Evolutionary conservation across 352 stramenopile genomes (phyloP).

Genomic region (Phytopythium delawarense): DNA sequence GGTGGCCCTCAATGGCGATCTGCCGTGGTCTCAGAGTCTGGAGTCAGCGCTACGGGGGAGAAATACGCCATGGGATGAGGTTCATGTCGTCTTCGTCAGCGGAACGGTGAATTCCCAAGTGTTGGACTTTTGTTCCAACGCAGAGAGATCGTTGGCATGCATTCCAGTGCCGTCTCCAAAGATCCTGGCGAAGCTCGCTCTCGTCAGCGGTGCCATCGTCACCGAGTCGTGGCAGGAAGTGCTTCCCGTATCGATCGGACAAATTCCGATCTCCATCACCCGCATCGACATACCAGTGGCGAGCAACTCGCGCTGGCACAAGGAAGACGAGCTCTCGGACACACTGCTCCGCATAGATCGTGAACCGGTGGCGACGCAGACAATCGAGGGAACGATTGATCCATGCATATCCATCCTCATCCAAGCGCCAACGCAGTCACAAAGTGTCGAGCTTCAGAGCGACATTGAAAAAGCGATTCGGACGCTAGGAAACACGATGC

Average conservation of each 20-base stretch:
- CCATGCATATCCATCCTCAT: background rate
- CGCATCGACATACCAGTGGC: background rate
- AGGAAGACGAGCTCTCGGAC: slow-evolving; percentile 4
- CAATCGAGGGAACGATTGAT: background rate
- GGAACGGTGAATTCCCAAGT: background rate
- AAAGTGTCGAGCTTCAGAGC: background rate
- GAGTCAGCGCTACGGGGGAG: background rate
- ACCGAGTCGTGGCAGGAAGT: background rate
- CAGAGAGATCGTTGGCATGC: background rate
- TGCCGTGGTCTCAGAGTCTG: background rate
- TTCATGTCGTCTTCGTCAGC: slow-evolving; percentile 3
- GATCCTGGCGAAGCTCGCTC: background rate
- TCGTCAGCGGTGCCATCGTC: background rate
- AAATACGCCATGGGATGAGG: background rate
- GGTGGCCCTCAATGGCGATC: background rate
- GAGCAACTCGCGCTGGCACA: background rate
- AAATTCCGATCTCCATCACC: background rate
- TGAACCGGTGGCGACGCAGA: background rate
- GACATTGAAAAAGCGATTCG: background rate
- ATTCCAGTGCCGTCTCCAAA: background rate
- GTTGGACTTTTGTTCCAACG: slow-evolving; percentile 1
- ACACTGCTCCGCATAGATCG: slow-evolving; percentile 1
- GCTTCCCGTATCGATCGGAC: background rate
- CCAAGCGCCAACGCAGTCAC: slow-evolving; percentile 3
- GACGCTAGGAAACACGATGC: background rate